Conservation (phyloP, 2,329 filamentous ascomycete species). For the Microcyclospora pomicola region DNA sequence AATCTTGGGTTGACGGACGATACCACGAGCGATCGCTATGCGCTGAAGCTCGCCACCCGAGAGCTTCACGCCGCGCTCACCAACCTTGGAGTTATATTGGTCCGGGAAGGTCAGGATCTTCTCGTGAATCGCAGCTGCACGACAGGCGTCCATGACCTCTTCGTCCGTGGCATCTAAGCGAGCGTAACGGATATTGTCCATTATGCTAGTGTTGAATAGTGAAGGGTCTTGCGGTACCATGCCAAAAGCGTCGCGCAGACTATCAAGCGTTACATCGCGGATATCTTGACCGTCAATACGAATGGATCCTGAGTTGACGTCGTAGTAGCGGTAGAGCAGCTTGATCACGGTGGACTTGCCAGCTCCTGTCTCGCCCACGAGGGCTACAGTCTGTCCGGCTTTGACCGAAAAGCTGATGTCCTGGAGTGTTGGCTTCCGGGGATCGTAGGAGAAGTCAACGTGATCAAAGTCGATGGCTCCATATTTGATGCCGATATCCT, state of each 20-base stretch:
- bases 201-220: constrained; percentile 50
- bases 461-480: constrained; percentile 42
- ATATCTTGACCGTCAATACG: constrained; percentile 47
- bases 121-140: constrained; percentile 49
- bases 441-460: constrained; percentile 43
- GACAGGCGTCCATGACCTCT: constrained; percentile 47
- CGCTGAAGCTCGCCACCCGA: constrained; percentile 80
- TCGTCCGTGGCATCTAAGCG: constrained; percentile 46
- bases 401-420: constrained; percentile 36
- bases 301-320: constrained; percentile 41
- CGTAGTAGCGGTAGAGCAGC: constrained; percentile 47
- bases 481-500: constrained; percentile 29
- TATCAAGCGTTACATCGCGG: constrained; percentile 43
- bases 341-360: constrained; percentile 51
- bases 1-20: constrained; percentile 52
- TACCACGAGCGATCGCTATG: constrained; percentile 59
- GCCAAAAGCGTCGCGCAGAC: constrained; percentile 45
- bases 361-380: constrained; percentile 49
- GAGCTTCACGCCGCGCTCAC: constrained; percentile 63
- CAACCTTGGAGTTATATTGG: constrained; percentile 60
- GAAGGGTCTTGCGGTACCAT: constrained; percentile 52
- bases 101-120: constrained; percentile 48
- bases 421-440: constrained; percentile 37
- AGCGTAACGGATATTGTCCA: constrained; percentile 52
- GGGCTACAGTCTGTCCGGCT: constrained; percentile 43